phyloP scores from a whole-genome alignment of 2,329 filamentous ascomycete species.

The Aureobasidium zeae region DNA sequence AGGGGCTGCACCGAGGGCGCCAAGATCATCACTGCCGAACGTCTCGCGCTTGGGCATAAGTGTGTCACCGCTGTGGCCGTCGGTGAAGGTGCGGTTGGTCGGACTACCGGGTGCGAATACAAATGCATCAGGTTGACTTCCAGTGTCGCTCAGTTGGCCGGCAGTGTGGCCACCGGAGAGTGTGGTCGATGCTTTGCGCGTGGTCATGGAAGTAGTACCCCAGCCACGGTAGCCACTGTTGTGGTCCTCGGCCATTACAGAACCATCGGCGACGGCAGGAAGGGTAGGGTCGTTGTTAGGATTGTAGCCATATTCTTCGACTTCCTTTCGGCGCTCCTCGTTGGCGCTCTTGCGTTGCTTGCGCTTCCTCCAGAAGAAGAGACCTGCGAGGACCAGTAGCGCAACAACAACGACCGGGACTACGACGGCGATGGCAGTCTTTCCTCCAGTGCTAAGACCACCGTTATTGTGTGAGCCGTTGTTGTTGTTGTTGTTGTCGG shows the following conservation, averaged over 20 bases:
- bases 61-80: constrained; percentile 60
- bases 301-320: constrained; percentile 95
- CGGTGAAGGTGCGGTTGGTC: constrained; percentile 42
- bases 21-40: constrained; percentile 69
- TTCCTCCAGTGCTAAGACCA: constrained; percentile 54
- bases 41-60: constrained; percentile 45
- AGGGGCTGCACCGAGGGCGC: constrained; percentile 62
- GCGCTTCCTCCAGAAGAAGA: constrained; percentile 82
- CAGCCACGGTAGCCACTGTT: constrained; percentile 83
- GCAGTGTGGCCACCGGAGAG: constrained; percentile 59
- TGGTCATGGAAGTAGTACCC: constrained; percentile 65
- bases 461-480: constrained; percentile 22
- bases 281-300: constrained; percentile 90
- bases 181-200: constrained; percentile 78
- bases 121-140: constrained; percentile 43
- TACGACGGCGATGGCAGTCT: constrained; percentile 85
- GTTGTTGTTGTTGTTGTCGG: constrained; percentile 13
- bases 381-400: constrained; percentile 62
- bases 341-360: constrained; percentile 77
- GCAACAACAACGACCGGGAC: constrained; percentile 86
- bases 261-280: constrained; percentile 48
- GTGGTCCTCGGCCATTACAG: constrained; percentile 70
- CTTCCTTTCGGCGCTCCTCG: constrained; percentile 86
- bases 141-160: constrained; percentile 56
- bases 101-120: constrained; percentile 38